Conservation (phyloP, 2,329 filamentous ascomycete species). For the Exophiala lecanii-corni region DNA sequence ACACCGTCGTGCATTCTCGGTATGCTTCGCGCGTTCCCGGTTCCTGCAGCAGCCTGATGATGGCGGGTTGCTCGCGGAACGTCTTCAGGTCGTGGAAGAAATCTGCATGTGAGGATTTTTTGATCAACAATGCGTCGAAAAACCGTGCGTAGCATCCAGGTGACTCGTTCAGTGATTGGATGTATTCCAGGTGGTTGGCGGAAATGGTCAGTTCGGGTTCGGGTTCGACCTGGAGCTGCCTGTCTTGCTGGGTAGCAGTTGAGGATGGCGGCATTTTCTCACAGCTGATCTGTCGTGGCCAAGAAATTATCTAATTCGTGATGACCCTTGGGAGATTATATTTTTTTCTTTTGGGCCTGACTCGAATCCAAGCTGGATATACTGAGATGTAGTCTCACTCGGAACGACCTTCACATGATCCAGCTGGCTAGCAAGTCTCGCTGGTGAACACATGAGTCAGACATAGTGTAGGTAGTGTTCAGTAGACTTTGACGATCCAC, state of each 20-base stretch:
- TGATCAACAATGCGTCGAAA: constrained; percentile 25
- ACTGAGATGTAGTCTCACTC: too few species aligned
- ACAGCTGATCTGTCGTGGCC: too few species aligned
- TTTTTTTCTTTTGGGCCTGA: too few species aligned
- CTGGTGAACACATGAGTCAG: too few species aligned
- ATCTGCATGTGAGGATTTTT: constrained; percentile 15
- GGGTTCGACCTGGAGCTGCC: constrained; percentile 2
- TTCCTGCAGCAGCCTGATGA: constrained; percentile 15
- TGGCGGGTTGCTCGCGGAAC: constrained; percentile 22
- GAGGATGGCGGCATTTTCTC: too few species aligned
- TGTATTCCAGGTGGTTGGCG: constrained; percentile 18
- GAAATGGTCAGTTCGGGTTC: constrained; percentile 15
- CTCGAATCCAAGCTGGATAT: too few species aligned
- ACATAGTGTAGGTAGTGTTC: too few species aligned
- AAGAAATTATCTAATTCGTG: too few species aligned
- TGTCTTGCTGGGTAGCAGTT: not conserved
- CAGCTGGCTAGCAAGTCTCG: too few species aligned
- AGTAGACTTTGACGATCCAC: too few species aligned
- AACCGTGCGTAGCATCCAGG: constrained; percentile 22
- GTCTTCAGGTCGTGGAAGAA: constrained; percentile 24
- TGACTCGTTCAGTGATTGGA: constrained; percentile 20
- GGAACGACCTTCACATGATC: too few species aligned
- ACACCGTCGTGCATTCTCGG: constrained; percentile 15
- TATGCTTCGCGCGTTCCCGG: constrained; percentile 16
- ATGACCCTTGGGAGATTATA: too few species aligned